Percentiles rank a stretch among this genome's conserved stretches.
phyloP scores from a whole-genome alignment of 495 filamentous ascomycete genomes.

The Penicillium psychrofluorescens region DNA sequence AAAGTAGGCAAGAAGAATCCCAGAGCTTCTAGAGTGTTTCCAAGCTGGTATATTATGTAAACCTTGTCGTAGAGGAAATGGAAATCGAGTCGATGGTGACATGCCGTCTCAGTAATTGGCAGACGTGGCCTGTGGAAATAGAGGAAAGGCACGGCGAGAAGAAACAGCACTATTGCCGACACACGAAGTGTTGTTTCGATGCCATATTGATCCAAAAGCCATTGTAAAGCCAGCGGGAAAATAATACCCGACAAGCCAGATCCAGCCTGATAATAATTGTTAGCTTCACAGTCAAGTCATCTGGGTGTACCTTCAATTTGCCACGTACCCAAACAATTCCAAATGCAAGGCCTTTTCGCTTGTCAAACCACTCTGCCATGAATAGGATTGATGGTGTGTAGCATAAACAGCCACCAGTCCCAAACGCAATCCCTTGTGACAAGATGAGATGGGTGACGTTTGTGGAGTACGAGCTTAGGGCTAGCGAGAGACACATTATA shows the following conservation, averaged over 20 bases:
- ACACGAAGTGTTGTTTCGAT: slow-evolving; percentile 39
- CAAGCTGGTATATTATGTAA: slow-evolving; percentile 44
- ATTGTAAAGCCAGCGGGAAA: slow-evolving; percentile 41
- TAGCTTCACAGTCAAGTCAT: background rate
- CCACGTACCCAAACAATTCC: slow-evolving; percentile 36
- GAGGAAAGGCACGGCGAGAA: slow-evolving; percentile 43
- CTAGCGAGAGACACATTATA: slow-evolving; percentile 31
- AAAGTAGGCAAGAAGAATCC: slow-evolving; percentile 36
- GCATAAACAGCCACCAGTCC: slow-evolving; percentile 34
- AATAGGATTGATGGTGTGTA: slow-evolving; percentile 41
- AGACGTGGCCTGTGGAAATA: slow-evolving; percentile 48
- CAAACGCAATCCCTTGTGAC: slow-evolving; percentile 43
- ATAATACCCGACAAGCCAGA: slow-evolving; percentile 32
- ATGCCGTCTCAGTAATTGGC: slow-evolving; percentile 14
- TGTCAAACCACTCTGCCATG: slow-evolving; percentile 47
- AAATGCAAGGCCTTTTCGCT: slow-evolving; percentile 39
- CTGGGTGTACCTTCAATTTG: background rate
- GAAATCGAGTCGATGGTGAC: slow-evolving; percentile 21
- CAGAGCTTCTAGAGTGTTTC: slow-evolving; percentile 45
- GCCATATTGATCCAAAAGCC: slow-evolving; percentile 41
- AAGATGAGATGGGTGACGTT: slow-evolving; percentile 37
- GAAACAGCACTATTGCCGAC: slow-evolving; percentile 39
- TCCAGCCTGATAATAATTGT: slow-evolving; percentile 14
- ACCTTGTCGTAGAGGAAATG: slow-evolving; percentile 33
- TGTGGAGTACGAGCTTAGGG: slow-evolving; percentile 36